Conservation (phyloP, 495 filamentous ascomycete species). For the Penicillium waksmanii region DNA sequence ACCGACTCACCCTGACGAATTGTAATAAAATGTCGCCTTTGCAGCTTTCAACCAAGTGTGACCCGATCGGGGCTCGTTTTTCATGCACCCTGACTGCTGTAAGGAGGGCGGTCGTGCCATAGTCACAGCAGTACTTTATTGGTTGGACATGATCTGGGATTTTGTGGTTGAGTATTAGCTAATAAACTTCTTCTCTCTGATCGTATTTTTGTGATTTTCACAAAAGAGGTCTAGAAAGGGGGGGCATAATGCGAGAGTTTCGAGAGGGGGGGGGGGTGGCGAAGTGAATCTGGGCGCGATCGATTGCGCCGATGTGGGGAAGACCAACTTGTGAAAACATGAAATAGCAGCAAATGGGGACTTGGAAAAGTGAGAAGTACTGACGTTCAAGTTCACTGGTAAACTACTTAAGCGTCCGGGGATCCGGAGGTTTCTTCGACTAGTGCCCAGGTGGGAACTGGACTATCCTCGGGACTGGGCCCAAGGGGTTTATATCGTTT, state of each 20-base stretch:
- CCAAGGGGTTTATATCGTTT: too few species aligned
- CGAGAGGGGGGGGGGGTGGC: background rate
- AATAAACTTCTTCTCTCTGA: background rate
- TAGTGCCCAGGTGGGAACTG: too few species aligned
- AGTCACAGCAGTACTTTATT: background rate
- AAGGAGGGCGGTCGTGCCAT: background rate
- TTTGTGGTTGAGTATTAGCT: background rate
- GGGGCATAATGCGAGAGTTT: background rate
- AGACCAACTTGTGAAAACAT: background rate
- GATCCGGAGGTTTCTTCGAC: too few species aligned
- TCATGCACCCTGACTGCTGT: background rate
- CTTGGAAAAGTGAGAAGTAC: too few species aligned
- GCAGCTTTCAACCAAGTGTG: background rate
- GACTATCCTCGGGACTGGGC: too few species aligned
- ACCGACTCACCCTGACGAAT: background rate
- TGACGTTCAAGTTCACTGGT: too few species aligned
- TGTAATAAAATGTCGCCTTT: background rate
- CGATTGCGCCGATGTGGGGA: background rate
- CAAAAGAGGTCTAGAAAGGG: background rate
- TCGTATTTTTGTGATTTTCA: background rate
- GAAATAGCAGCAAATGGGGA: too few species aligned
- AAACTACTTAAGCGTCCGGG: too few species aligned
- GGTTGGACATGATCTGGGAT: background rate
- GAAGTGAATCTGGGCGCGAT: background rate
- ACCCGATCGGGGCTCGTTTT: constrained; percentile 2